These are phyloP conservation scores for Podospora conica DNA, from an alignment of 495 filamentous ascomycete species.

Conservation along the genomic window DNA sequence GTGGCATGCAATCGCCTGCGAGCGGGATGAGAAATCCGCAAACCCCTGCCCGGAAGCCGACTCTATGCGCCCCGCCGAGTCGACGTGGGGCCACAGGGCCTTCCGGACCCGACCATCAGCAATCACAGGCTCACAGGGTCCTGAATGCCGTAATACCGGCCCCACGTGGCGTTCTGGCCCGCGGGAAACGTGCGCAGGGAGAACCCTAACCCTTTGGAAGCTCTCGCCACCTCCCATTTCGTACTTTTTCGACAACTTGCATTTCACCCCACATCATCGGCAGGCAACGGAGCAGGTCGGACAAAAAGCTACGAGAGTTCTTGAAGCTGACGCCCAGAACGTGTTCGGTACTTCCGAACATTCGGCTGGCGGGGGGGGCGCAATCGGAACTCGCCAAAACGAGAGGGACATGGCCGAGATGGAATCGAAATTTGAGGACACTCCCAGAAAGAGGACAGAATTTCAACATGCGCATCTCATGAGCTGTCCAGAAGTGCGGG, in stretches of 20 bases:
- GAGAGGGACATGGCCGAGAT: not conserved
- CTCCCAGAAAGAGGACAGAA: no score
- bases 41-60: constrained; percentile 16
- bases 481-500: no score
- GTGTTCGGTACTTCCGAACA: not conserved
- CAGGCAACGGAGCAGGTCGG: not conserved
- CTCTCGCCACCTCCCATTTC: not conserved
- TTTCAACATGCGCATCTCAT: no score
- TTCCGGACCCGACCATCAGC: constrained; percentile 10
- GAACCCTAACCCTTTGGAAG: not conserved
- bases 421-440: constrained; percentile 1
- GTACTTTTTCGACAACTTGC: not conserved
- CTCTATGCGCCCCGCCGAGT: constrained; percentile 19
- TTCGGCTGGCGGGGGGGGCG: not conserved
- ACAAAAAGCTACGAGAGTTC: not conserved
- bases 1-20: not conserved
- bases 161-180: not conserved
- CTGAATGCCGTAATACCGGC: constrained; percentile 2
- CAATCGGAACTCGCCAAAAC: not conserved
- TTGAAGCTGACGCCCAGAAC: not conserved
- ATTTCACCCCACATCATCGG: not conserved
- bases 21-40: constrained; percentile 10
- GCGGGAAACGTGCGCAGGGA: not conserved
- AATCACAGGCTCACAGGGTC: not conserved
- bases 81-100: not conserved